Conservation (phyloP, 106 monocot genomes). For the Allium fistulosum region DNA sequence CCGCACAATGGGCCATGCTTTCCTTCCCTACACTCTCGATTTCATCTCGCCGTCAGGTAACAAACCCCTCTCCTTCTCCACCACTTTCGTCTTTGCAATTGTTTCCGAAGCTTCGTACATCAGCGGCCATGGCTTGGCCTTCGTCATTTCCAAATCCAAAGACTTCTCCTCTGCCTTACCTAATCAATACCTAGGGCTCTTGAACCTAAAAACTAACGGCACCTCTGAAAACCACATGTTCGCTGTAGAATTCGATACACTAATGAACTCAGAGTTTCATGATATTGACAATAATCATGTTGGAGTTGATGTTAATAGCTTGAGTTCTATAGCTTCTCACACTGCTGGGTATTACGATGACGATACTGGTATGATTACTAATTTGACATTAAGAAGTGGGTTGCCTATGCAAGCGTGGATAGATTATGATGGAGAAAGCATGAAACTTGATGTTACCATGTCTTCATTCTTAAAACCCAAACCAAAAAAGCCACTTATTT, state of each 20-base stretch:
- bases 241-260: conserved; percentile 55
- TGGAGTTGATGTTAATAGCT: conserved; percentile 11
- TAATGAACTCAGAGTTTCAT: conserved; percentile 32
- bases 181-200: conserved; percentile 8
- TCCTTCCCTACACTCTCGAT: background rate
- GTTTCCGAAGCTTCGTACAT: background rate
- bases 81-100: conserved; percentile 12
- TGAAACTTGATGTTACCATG: conserved; percentile 21
- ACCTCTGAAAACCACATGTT: conserved; percentile 20
- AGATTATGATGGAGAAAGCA: conserved; percentile 19
- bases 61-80: conserved; percentile 10
- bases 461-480: conserved; percentile 13
- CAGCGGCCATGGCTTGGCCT: conserved; percentile 3
- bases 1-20: conserved; percentile 1
- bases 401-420: conserved; percentile 32
- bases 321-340: background rate
- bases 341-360: conserved; percentile 2
- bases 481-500: conserved; percentile 22
- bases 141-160: conserved; percentile 5
- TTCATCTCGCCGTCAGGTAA: background rate
- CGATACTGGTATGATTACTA: background rate
- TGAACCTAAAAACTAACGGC: conserved; percentile 1
- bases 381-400: conserved; percentile 16
- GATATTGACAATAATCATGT: conserved; percentile 13
- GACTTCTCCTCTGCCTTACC: background rate